A percentile compares a stretch with the other conserved stretches of the same genome.
Conservation (phyloP, 2,329 filamentous ascomycete genomes). For the Clarireedia hainanense region DNA sequence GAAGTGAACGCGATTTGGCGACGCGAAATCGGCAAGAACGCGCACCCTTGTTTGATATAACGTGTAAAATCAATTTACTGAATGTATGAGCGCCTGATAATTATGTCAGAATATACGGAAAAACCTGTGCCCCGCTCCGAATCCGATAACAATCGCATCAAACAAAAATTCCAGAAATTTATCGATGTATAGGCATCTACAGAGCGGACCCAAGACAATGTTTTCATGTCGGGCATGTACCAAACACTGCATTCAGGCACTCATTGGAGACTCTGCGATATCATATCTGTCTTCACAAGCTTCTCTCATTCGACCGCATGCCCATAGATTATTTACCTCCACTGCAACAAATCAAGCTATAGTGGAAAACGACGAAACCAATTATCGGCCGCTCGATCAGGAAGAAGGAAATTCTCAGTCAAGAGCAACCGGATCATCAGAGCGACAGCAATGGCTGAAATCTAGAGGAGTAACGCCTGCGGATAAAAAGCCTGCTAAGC, state of each 20-base stretch:
- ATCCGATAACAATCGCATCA: background rate
- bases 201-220: constrained; percentile 12
- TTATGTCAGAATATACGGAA: background rate
- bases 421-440: background rate
- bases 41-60: constrained; percentile 14
- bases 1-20: background rate
- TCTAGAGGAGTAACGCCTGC: constrained; percentile 17
- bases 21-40: constrained; percentile 2
- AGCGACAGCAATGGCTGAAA: constrained; percentile 18
- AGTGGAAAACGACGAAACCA: background rate
- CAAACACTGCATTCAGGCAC: constrained; percentile 21
- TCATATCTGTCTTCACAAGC: constrained; percentile 7
- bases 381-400: background rate
- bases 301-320: background rate
- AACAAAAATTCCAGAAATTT: background rate
- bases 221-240: constrained; percentile 26
- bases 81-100: background rate
- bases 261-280: constrained; percentile 20
- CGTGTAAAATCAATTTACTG: background rate
- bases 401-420: background rate
- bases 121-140: background rate
- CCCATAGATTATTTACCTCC: background rate
- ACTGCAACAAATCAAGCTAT: background rate
- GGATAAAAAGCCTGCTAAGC: constrained; percentile 3
- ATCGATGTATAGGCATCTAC: background rate